Base-by-base conservation (phyloP, 441 rosid species). In the Kokia cookei region DNA sequence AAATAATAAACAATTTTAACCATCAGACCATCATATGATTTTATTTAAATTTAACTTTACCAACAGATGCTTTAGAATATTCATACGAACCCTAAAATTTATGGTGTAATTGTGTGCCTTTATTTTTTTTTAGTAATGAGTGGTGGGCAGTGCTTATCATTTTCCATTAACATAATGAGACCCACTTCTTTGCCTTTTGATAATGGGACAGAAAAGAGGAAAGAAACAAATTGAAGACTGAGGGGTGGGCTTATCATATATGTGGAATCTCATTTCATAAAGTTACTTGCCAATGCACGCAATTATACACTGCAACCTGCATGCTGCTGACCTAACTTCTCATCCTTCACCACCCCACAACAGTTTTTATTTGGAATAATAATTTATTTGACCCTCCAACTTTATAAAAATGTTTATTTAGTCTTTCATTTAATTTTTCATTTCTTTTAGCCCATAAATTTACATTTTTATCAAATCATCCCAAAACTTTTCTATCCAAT, bases 301-400 rank as follows among this genome's bases (percentile, higher is more conserved):
- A 8, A 2, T 11, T 19, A 45, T 17, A 48, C n/a, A 4, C 53
- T 12, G 22, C 53, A 68, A 50, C 22, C 14, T 69, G 32, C 57
- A 61, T 69, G 19, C 51, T 40, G 32, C 17, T 69, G 71, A 76
- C 65, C 65, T 40, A 70, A 40, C 47, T 76, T 61, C 45, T 50
- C 27, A 12, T 54, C 42, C 71, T 19, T 17, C 47, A 62, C 1
- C 7, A n/a, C 10, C 29, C 67, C 50, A 6, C 7, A 32, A 32
- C 37, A 32, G 37, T 5, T 32, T 32, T 32, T 4, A 5, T 6
- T 32, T 32, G 37, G 1, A 32, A 4, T 32, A 32, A 32, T 32
- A 32, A 32, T 1, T 32, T 32, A 4, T 32, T 32, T 1, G 5
- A 32, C 6, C 6, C 37, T 32, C 6, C 0, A 32, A 32, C 5